These are phyloP conservation scores for Colletotrichum costaricense DNA, from an alignment of 2,329 filamentous ascomycete genomes.

Conservation along the genomic window DNA sequence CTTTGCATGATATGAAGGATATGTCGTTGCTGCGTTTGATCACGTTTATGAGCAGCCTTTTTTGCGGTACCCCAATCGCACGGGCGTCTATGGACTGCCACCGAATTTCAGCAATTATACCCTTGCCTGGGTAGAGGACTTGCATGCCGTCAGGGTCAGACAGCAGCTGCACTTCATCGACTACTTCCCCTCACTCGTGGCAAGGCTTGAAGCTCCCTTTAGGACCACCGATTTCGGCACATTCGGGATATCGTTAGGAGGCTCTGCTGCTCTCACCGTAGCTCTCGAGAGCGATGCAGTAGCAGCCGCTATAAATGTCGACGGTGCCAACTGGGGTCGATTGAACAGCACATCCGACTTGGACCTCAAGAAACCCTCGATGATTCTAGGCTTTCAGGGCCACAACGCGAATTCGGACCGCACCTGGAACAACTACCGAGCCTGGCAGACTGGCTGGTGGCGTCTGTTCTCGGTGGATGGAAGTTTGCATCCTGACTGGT, in stretches of 20 bases:
- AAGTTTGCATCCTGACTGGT: slow-evolving; percentile 27
- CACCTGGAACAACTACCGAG: slow-evolving; percentile 26
- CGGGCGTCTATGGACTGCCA: slow-evolving; percentile 38
- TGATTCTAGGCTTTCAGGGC: slow-evolving; percentile 37
- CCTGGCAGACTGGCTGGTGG: slow-evolving; percentile 33
- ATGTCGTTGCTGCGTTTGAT: slow-evolving; percentile 41
- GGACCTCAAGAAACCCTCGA: slow-evolving; percentile 38
- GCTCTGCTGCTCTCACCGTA: slow-evolving; percentile 37
- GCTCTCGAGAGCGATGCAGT: slow-evolving; percentile 31
- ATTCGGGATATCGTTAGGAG: slow-evolving; percentile 40
- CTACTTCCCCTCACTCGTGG: slow-evolving; percentile 33
- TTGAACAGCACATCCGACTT: slow-evolving; percentile 31
- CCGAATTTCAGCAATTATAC: slow-evolving; percentile 21
- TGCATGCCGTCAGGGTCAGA: slow-evolving; percentile 37
- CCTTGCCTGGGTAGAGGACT: neutral
- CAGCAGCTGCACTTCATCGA: slow-evolving; percentile 39
- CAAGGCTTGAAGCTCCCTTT: slow-evolving; percentile 33
- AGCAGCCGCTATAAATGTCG: slow-evolving; percentile 39
- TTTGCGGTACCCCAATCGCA: slow-evolving; percentile 43
- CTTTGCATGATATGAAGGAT: slow-evolving; percentile 38
- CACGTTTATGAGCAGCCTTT: slow-evolving; percentile 44
- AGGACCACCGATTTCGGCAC: slow-evolving; percentile 35
- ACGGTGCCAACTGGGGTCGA: slow-evolving; percentile 35
- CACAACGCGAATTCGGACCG: slow-evolving; percentile 34
- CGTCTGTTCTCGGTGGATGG: slow-evolving; percentile 26